Percentiles rank a stretch among this genome's conserved stretches.
These are phyloP conservation scores for Cladosporium colombiae DNA, from an alignment of 2,329 filamentous ascomycete genomes.

Conservation along the genomic window DNA sequence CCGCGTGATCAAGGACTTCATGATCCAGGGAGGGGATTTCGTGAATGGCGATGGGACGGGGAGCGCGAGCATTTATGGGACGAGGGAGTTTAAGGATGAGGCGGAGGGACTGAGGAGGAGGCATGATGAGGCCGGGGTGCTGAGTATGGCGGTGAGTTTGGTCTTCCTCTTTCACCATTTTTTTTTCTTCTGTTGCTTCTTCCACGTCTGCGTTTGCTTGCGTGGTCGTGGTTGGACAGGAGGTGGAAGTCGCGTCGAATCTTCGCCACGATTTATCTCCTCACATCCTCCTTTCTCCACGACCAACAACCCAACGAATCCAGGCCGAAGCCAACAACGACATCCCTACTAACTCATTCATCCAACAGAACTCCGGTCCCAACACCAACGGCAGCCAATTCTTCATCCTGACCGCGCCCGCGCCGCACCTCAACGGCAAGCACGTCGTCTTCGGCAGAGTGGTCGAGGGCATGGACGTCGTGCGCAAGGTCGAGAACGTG, in stretches of 20 bases:
- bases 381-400: conserved; percentile 96
- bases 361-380: conserved; percentile 74
- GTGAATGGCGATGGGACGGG: conserved; percentile 90
- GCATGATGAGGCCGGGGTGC: conserved; percentile 75
- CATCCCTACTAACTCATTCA: not conserved
- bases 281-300: too few species aligned
- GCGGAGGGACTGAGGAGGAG: conserved; percentile 69
- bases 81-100: conserved; percentile 83
- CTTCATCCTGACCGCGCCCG: conserved; percentile 89
- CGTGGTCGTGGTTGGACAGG: too few species aligned
- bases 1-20: conserved; percentile 92
- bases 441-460: conserved; percentile 96
- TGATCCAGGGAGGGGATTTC: conserved; percentile 97
- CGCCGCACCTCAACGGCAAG: conserved; percentile 86
- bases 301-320: too few species aligned
- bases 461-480: conserved; percentile 83
- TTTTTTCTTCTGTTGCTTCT: not conserved
- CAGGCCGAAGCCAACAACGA: too few species aligned
- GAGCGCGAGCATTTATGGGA: conserved; percentile 81
- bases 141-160: conserved; percentile 87
- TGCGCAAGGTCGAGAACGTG: conserved; percentile 88
- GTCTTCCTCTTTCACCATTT: not conserved
- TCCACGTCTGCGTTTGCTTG: too few species aligned
- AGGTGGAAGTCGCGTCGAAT: too few species aligned
- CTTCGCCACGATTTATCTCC: too few species aligned